A percentile compares a stretch with the other conserved stretches of the same genome.
Evolutionary conservation across 192 early-diverging fungal genomes (phyloP).

Genomic region (Coemansia sp.): DNA sequence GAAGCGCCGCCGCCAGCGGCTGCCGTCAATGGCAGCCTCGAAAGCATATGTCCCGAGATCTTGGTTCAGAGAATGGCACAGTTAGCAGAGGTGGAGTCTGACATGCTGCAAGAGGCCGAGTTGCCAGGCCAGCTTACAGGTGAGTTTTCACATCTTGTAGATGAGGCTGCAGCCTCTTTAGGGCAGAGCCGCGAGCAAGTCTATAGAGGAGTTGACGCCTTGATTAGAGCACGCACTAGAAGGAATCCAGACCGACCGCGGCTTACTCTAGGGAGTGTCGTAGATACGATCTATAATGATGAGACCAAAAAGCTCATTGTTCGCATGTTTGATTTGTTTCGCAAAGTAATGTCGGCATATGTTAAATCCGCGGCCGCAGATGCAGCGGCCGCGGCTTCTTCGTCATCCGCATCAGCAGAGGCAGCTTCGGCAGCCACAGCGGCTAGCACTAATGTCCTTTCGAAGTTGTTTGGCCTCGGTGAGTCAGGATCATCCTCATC

Average conservation of each 20-base stretch:
- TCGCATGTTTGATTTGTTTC: slow-evolving; percentile 36
- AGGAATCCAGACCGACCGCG: slow-evolving; percentile 12
- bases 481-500: neutral
- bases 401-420: neutral
- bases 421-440: neutral
- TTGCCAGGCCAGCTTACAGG: slow-evolving; percentile 7
- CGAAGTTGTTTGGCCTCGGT: neutral
- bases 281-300: slow-evolving; percentile 20
- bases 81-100: neutral
- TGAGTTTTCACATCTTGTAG: slow-evolving; percentile 23
- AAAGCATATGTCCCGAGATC: slow-evolving; percentile 17
- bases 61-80: slow-evolving; percentile 24
- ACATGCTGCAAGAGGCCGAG: neutral
- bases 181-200: slow-evolving; percentile 18
- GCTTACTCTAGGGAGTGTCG: slow-evolving; percentile 10
- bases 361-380: slow-evolving; percentile 31
- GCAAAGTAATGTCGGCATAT: slow-evolving; percentile 28
- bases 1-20: neutral
- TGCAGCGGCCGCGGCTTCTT: neutral
- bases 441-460: neutral
- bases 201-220: slow-evolving; percentile 11
- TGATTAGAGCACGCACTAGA: slow-evolving; percentile 25
- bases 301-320: slow-evolving; percentile 26
- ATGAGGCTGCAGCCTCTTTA: slow-evolving; percentile 16
- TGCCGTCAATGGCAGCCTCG: neutral